These are phyloP conservation scores for Malus fusca DNA, from an alignment of 306 rosid genomes.

Conservation along the genomic window DNA sequence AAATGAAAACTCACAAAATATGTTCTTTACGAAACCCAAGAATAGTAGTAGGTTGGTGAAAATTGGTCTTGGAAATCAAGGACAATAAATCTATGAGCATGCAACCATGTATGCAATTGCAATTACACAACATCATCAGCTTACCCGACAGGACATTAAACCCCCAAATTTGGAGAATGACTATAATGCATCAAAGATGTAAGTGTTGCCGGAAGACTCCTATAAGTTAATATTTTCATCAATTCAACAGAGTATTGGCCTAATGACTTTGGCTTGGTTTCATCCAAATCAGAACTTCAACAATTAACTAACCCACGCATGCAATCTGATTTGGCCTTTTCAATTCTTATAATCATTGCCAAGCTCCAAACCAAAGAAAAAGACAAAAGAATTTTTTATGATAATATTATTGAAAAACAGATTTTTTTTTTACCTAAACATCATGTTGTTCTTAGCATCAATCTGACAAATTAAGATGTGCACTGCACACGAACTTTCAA, in stretches of 20 bases:
- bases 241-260: not conserved
- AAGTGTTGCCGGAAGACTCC: not conserved
- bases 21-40: not conserved
- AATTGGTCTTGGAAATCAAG: not conserved
- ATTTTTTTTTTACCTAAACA: not conserved
- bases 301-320: not conserved
- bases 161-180: not conserved
- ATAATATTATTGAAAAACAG: not conserved
- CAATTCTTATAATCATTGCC: not conserved
- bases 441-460: not conserved
- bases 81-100: not conserved
- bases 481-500: not conserved
- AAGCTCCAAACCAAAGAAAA: not conserved
- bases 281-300: not conserved
- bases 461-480: not conserved
- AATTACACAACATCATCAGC: not conserved
- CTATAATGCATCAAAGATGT: not conserved
- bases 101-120: not conserved
- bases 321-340: not conserved
- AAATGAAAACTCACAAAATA: not conserved
- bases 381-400: not conserved
- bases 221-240: not conserved
- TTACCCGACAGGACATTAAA: not conserved
- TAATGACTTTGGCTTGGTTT: not conserved
- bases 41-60: not conserved